Evolutionary conservation across 257 asterid species (phyloP).

Genomic region (Coffea eugenioides): DNA sequence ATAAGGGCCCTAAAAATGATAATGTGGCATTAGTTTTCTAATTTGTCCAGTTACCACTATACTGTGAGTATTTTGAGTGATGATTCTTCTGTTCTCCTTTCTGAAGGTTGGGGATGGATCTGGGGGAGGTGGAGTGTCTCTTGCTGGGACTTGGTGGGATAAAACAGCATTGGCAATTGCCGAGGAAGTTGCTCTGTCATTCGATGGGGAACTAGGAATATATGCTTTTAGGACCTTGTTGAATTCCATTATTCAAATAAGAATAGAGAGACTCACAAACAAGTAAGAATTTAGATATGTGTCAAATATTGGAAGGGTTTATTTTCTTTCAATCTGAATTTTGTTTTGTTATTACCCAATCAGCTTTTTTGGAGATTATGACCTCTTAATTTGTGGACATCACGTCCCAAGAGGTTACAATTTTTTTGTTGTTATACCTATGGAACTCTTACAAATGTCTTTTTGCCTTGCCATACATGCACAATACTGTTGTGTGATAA

Average conservation of each 20-base stretch:
- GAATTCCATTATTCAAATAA: conserved; percentile 69
- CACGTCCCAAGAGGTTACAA: neutral
- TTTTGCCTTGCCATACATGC: neutral
- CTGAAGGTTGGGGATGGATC: conserved; percentile 84
- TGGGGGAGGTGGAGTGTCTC: conserved; percentile 83
- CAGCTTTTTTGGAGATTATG: neutral
- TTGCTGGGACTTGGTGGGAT: conserved; percentile 83
- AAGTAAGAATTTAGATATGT: conserved; percentile 46
- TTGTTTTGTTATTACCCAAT: neutral
- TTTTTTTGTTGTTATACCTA: neutral
- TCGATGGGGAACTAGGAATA: conserved; percentile 74
- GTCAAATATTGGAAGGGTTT: too few relatives aligned
- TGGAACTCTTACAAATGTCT: neutral
- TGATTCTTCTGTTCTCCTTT: conserved; percentile 2
- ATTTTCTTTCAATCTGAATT: neutral
- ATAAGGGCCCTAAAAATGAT: neutral
- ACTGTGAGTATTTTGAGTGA: neutral
- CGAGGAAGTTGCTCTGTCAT: conserved; percentile 68
- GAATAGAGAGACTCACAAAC: conserved; percentile 79
- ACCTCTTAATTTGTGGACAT: neutral
- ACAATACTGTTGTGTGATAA: neutral
- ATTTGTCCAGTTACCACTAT: too few relatives aligned
- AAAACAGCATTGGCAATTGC: conserved; percentile 64
- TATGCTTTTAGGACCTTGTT: conserved; percentile 76
- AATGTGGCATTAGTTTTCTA: neutral